Evolutionary conservation across 1,284 basidiomycete genomes (phyloP), one percentile per base, ranked within the genome.

Genomic region (Sanghuangporus sanghuang): DNA sequence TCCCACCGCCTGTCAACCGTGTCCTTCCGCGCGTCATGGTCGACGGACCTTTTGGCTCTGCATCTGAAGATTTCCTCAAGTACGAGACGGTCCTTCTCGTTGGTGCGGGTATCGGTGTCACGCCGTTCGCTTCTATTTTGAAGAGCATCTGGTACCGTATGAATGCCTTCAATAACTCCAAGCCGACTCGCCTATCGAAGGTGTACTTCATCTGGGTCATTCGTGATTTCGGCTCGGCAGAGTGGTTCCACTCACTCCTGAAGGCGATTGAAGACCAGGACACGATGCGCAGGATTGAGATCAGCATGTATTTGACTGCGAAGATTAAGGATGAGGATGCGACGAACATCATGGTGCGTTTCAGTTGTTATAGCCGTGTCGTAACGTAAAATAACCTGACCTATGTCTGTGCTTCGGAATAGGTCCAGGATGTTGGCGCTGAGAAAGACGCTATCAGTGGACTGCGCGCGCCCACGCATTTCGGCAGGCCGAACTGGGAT

Each of bases 121-220:
- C 94, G 0, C 94, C 94, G 2, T 96, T 96, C 71, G 93, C 94
- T 60, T 93, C 90, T 49, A 93, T 95, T 70, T 78, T 95, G 64
- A 95, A 95, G 76, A 87, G 89, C n/a, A 92, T 96, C 71, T 96
- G 94, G 93, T 96, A 95, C 78, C 86, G 91, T 56, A 90, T 93
- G 86, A 95, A 94, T 77, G 88, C 87, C 75, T 80, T 91, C 71
- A 84, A 87, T 73, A 76, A 79, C 69, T 83, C 82, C 36, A 88
- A 85, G 74, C 83, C 85, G 2, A 92, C 90, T 1, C 84, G 90
- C 49, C 81, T 93, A 52, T 90, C 88, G 55, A 92, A 92, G 77
- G 89, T 92, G 57, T 93, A 93, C 79, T 92, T 93, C 73, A 90
- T 86, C 5, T 93, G 90, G 90, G 92, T 94, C 69, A 94, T 95